Conservation (phyloP, 2,329 filamentous ascomycete species). For the Trichocomaceae sp. region DNA sequence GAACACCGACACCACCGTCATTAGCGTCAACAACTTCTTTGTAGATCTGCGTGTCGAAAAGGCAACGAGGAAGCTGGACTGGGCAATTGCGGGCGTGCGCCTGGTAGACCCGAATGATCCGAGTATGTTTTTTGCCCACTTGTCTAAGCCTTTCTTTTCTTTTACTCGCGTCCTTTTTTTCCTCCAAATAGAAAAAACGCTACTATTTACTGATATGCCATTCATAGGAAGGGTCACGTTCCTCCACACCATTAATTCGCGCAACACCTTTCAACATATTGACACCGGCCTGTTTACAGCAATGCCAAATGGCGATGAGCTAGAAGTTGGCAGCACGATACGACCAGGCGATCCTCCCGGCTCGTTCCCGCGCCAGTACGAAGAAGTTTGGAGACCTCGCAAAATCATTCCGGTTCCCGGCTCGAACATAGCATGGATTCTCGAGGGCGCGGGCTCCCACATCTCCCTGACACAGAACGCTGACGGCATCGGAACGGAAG, state of each 20-base stretch:
- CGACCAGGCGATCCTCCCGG: constrained; percentile 9
- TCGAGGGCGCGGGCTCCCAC: constrained; percentile 11
- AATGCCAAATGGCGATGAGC: constrained; percentile 11
- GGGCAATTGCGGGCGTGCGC: constrained; percentile 39
- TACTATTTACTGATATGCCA: not conserved
- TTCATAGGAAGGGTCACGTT: constrained; percentile 10
- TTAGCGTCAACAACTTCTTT: constrained; percentile 39
- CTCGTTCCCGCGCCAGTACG: constrained; percentile 9
- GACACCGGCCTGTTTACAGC: constrained; percentile 9
- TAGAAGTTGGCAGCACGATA: constrained; percentile 9
- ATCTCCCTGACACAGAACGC: constrained; percentile 9
- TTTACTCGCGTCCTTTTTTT: not conserved
- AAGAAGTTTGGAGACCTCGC: constrained; percentile 12
- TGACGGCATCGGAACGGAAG: constrained; percentile 10
- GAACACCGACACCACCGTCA: constrained; percentile 39
- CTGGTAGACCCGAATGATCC: constrained; percentile 24
- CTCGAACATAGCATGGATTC: constrained; percentile 11
- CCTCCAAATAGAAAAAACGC: no score
- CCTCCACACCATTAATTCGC: constrained; percentile 12
- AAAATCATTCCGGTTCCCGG: constrained; percentile 4
- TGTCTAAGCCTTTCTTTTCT: not conserved
- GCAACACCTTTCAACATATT: constrained; percentile 12
- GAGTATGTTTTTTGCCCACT: not conserved
- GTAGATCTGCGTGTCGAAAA: constrained; percentile 39
- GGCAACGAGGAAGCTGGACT: constrained; percentile 31